Conservation (phyloP, 1,284 basidiomycete species). For the Sutorius eximius region DNA sequence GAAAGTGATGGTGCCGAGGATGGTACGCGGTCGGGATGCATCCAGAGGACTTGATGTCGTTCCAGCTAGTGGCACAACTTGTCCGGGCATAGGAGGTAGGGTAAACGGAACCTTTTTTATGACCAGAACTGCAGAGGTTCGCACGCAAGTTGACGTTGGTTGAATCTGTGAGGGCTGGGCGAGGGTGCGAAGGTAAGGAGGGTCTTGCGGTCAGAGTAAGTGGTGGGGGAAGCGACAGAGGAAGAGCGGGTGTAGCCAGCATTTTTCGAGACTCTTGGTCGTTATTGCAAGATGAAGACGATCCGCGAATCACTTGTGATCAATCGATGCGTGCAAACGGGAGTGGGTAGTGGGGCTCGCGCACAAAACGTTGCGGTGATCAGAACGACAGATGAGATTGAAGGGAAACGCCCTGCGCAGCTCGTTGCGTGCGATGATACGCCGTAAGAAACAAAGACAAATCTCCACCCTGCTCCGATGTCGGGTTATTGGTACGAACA, state of each 20-base stretch:
- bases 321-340: constrained; percentile 8
- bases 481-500: background rate
- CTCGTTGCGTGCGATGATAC: constrained; percentile 14
- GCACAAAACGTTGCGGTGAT: constrained; percentile 26
- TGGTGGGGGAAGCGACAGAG: constrained; percentile 2
- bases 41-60: background rate
- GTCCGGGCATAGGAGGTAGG: constrained; percentile 22
- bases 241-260: constrained; percentile 17
- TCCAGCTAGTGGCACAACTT: constrained; percentile 10
- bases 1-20: constrained; percentile 9
- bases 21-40: background rate
- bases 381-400: constrained; percentile 18
- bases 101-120: constrained; percentile 15
- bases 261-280: constrained; percentile 15
- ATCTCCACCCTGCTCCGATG: constrained; percentile 1
- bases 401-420: constrained; percentile 32
- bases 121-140: constrained; percentile 1
- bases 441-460: constrained; percentile 7
- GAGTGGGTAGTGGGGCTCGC: constrained; percentile 4
- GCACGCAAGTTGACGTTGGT: constrained; percentile 20
- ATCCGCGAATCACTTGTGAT: constrained; percentile 9
- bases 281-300: constrained; percentile 11
- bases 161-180: constrained; percentile 24
- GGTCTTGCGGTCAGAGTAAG: background rate
- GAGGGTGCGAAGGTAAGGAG: constrained; percentile 5